These are phyloP conservation scores for Flaveria bidentis DNA, from an alignment of 129 eudicot species.

Conservation along the genomic window DNA sequence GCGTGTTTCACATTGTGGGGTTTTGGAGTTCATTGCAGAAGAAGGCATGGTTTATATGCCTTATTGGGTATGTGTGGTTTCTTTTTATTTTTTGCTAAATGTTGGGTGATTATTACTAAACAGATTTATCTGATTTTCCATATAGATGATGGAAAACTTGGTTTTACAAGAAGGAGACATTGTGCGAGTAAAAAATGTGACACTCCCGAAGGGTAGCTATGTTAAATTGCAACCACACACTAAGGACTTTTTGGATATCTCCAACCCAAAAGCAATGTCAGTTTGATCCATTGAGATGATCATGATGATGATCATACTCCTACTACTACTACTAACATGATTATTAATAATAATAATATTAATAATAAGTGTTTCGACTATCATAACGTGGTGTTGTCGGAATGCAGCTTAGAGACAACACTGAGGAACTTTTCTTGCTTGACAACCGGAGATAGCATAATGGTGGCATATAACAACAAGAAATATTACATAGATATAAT, in stretches of 20 bases:
- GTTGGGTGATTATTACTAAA: background rate
- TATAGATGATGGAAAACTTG: conserved; percentile 93
- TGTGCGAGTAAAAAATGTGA: conserved; percentile 72
- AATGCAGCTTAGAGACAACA: conserved; percentile 92
- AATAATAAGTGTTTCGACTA: background rate
- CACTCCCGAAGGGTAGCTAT: conserved; percentile 92
- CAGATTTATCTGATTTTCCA: background rate
- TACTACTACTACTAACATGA: no score
- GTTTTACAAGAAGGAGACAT: conserved; percentile 85
- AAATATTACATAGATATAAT: conserved; percentile 89
- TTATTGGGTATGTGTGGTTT: conserved; percentile 62
- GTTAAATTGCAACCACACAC: conserved; percentile 94
- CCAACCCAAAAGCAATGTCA: conserved; percentile 83
- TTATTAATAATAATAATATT: background rate
- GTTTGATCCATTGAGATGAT: background rate
- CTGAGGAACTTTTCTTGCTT: conserved; percentile 96
- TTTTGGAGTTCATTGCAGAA: conserved; percentile 90
- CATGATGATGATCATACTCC: background rate
- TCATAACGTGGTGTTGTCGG: background rate
- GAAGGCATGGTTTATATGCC: conserved; percentile 96
- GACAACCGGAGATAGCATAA: conserved; percentile 89
- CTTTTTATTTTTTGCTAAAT: background rate
- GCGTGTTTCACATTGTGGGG: conserved; percentile 81
- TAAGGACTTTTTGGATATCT: conserved; percentile 82
- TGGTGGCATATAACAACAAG: conserved; percentile 92